Evolutionary conservation across 2,329 filamentous ascomycete genomes (phyloP), one percentile per base, ranked within the genome.

Genomic region (Fusarium sp.): DNA sequence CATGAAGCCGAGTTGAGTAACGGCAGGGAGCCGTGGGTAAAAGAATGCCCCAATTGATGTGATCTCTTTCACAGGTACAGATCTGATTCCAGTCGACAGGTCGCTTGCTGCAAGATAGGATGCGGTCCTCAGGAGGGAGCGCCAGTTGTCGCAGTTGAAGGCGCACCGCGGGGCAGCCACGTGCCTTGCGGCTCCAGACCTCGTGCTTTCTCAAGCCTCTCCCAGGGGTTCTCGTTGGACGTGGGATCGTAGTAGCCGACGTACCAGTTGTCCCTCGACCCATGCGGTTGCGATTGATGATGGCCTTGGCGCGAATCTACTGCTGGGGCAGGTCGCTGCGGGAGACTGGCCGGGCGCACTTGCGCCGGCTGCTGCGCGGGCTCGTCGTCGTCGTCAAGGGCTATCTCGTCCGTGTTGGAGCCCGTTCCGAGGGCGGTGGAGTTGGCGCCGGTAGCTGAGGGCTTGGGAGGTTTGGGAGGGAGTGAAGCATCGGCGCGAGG

Each of bases 201-300:
- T 23, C 77, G 77, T 6, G 77, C 71, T 71, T 80, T 79, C 76
- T 90, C 88, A 18, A 90, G 78, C 8, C 75, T 77, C 55, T 83
- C 85, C 91, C 91, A 94, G 0, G 91, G 91, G 75, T 94, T 92
- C 75, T 89, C 84, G 71, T 92, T 87, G 66, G 90, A 91, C 62
- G 83, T 85, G 0, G 87, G 85, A 63, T 92, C 86, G 77, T 93
- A 93, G 77, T 91, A 92, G 34, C 84, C 88, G 38, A 84, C 80
- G 78, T 90, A 91, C 82, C 90, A 92, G 1, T 79, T 79, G 63
- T 81, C 62, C 38, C 34, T 60, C 13, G n/a, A 18, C 58, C 58
- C 58, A 5, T 42, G 65, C 23, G 61, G 29, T 8, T 58, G 34
- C 25, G 56, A 50, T 16, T 71, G 61, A 38, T 73, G 72, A 29